Conservation (phyloP, 306 rosid genomes). For the Quercus glauca region DNA sequence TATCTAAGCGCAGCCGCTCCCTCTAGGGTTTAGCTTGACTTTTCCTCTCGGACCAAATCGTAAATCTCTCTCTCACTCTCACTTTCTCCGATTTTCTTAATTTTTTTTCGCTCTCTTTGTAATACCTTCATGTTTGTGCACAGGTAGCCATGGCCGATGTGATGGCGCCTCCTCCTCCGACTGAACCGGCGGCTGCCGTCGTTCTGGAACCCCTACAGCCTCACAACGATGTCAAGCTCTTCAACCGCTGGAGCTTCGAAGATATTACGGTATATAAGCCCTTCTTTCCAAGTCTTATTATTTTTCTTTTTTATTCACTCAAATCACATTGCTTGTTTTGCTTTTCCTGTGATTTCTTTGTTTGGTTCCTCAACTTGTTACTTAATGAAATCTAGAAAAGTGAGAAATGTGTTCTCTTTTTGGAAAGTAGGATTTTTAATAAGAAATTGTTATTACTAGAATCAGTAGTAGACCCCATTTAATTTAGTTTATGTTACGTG, state of each 20-base stretch:
- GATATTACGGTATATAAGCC: constrained; percentile 43
- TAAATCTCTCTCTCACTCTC: neutral
- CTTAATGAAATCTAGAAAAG: too few relatives aligned
- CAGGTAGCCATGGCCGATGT: constrained; percentile 31
- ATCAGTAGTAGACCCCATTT: neutral
- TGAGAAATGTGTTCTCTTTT: too few relatives aligned
- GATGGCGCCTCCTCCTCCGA: neutral
- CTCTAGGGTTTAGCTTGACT: neutral
- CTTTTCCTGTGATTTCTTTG: too few relatives aligned
- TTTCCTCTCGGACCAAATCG: neutral
- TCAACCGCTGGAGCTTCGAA: constrained; percentile 70
- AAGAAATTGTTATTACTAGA: too few relatives aligned
- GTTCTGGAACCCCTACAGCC: constrained; percentile 33
- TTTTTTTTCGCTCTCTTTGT: too few relatives aligned
- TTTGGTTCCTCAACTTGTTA: too few relatives aligned
- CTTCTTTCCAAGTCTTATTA: too few relatives aligned
- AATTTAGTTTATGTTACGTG: neutral
- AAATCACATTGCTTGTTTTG: too few relatives aligned
- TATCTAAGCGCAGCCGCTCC: too few relatives aligned
- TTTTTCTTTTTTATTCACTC: too few relatives aligned
- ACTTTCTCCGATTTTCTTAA: neutral
- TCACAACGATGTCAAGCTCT: constrained; percentile 57
- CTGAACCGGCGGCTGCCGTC: neutral
- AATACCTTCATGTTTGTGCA: neutral
- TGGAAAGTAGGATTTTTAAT: too few relatives aligned